Conservation (phyloP, 176 grass and related monocot genomes). For the Zoysia japonica region DNA sequence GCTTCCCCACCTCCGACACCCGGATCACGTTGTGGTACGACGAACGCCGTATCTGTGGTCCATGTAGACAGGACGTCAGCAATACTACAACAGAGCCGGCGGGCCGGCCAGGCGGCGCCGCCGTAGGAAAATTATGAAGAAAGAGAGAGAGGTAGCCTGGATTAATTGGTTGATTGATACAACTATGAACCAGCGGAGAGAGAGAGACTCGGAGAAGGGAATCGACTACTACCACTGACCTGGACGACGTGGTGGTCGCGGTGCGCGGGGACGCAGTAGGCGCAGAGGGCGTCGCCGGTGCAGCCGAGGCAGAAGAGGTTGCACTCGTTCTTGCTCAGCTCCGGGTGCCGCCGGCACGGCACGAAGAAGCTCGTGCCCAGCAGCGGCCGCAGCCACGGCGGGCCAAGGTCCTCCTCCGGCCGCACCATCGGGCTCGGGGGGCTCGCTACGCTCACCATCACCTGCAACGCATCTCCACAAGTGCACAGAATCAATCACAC, state of each 20-base stretch:
- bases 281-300: slow-evolving; percentile 56
- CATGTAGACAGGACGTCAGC: no score
- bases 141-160: neutral
- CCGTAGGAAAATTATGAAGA: no score
- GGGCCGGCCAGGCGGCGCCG: no score
- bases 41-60: slow-evolving; percentile 54
- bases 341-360: slow-evolving; percentile 50
- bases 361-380: slow-evolving; percentile 68
- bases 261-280: slow-evolving; percentile 59
- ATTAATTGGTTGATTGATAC: neutral
- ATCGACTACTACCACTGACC: neutral
- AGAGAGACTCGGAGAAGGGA: neutral
- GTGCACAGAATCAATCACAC: neutral
- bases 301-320: slow-evolving; percentile 72
- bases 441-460: slow-evolving; percentile 57
- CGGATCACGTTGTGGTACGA: slow-evolving; percentile 90
- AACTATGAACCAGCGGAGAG: neutral
- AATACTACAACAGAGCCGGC: no score
- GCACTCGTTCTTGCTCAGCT: slow-evolving; percentile 79
- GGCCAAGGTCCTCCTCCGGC: slow-evolving; percentile 65
- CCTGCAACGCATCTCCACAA: slow-evolving; percentile 45
- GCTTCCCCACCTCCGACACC: slow-evolving; percentile 69
- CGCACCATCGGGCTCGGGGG: slow-evolving; percentile 42
- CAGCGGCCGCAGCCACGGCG: slow-evolving; percentile 68
- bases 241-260: slow-evolving; percentile 64